Conservation (phyloP, 176 grass and related monocot species). For the Tuctoria greenei region DNA sequence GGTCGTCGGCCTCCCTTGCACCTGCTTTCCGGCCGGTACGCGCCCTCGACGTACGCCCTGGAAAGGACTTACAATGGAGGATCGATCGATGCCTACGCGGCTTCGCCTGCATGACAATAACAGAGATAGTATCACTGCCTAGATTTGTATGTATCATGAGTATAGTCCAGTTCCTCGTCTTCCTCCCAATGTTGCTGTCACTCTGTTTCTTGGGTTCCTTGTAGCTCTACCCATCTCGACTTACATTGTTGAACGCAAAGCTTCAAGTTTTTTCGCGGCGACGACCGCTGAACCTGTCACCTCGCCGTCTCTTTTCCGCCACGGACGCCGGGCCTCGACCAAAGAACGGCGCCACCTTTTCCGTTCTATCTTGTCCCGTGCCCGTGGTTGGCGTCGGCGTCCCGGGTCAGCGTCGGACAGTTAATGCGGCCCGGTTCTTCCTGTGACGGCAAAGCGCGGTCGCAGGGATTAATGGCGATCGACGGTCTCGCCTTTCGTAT, state of each 20-base stretch:
- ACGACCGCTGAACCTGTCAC: constrained; percentile 1
- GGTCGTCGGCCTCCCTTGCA: constrained; percentile 78
- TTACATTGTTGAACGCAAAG: constrained; percentile 25
- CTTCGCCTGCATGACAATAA: constrained; percentile 38
- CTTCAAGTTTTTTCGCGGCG: constrained; percentile 6
- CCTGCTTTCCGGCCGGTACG: constrained; percentile 60
- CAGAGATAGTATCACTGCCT: constrained; percentile 33
- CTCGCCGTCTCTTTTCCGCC: neutral
- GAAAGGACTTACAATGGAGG: constrained; percentile 94
- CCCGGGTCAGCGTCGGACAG: neutral
- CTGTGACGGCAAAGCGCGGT: constrained; percentile 33
- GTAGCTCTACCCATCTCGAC: constrained; percentile 33
- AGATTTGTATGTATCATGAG: constrained; percentile 27
- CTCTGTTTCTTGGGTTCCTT: constrained; percentile 22
- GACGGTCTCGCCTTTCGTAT: constrained; percentile 15
- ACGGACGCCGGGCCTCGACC: neutral
- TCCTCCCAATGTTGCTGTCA: constrained; percentile 8
- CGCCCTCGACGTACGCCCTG: constrained; percentile 3
- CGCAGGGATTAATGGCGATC: constrained; percentile 31
- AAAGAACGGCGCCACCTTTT: neutral
- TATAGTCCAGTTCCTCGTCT: constrained; percentile 18
- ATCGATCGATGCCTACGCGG: constrained; percentile 38
- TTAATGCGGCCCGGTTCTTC: constrained; percentile 42
- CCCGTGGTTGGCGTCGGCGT: constrained; percentile 27
- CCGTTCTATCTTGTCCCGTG: neutral